Conservation (phyloP, 148 eudicot genomes). For the Spergularia marina region DNA sequence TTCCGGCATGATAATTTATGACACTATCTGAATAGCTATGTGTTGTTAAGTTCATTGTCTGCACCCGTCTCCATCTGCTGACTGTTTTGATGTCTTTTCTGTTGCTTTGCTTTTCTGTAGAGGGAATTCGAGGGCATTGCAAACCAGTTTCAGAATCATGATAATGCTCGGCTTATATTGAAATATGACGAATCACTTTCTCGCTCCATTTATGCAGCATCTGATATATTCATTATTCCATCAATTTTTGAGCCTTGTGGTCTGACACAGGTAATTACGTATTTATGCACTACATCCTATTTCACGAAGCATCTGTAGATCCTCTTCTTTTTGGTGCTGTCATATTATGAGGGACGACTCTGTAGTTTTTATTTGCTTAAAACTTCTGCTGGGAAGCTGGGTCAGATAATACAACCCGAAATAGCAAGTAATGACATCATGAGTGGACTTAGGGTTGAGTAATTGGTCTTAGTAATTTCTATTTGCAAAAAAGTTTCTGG, state of each 20-base stretch:
- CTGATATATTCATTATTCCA: slow-evolving; percentile 90
- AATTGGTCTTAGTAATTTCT: not conserved
- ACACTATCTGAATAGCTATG: not conserved
- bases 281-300: slow-evolving; percentile 5
- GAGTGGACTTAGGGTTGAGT: not conserved
- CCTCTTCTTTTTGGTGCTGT: not conserved
- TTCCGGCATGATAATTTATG: not conserved
- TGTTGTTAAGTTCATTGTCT: slow-evolving; percentile 8
- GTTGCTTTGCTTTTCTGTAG: slow-evolving; percentile 36
- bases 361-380: no score
- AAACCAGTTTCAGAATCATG: slow-evolving; percentile 60
- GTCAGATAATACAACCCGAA: no score
- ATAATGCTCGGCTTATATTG: slow-evolving; percentile 62
- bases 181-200: slow-evolving; percentile 91
- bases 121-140: slow-evolving; percentile 89
- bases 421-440: no score
- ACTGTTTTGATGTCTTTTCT: not conserved
- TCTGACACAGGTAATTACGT: slow-evolving; percentile 75
- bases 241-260: slow-evolving; percentile 99
- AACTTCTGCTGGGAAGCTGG: no score
- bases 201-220: slow-evolving; percentile 80
- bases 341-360: not conserved
- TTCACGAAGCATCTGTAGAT: not conserved
- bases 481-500: no score
- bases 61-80: not conserved